A percentile compares a stretch with the other conserved stretches of the same genome.
Conservation (phyloP, 805 yeast species). For the Lachancea waltii region DNA sequence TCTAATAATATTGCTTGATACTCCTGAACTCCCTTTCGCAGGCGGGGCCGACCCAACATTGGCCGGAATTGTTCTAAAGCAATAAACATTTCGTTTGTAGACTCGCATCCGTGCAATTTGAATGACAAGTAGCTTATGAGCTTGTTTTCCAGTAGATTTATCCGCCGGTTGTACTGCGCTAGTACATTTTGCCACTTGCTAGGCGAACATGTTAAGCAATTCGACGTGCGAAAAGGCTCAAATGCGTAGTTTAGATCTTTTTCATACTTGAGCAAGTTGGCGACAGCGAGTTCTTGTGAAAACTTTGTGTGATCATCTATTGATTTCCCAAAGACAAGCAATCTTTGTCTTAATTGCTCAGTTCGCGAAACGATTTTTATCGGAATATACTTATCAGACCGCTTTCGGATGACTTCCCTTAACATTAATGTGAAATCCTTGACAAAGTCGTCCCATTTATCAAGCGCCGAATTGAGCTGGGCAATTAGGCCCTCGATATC, state of each 20-base stretch:
- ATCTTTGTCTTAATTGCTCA: conserved; percentile 35
- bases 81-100: conserved; percentile 45
- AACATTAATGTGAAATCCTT: conserved; percentile 60
- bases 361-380: conserved; percentile 51
- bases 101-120: conserved; percentile 32
- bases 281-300: conserved; percentile 28
- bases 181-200: conserved; percentile 40
- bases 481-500: conserved; percentile 36
- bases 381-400: conserved; percentile 63
- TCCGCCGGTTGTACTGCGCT: conserved; percentile 37
- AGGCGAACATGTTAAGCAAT: conserved; percentile 1
- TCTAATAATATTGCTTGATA: conserved; percentile 47
- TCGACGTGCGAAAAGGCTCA: conserved; percentile 29
- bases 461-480: conserved; percentile 34
- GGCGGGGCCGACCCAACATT: conserved; percentile 45
- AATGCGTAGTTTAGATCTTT: conserved; percentile 38
- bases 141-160: conserved; percentile 40
- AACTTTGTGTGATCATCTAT: conserved; percentile 51
- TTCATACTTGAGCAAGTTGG: conserved; percentile 20
- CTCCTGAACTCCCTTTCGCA: conserved; percentile 53
- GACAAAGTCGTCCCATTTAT: conserved; percentile 51
- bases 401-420: conserved; percentile 67
- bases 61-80: conserved; percentile 45
- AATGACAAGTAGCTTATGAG: conserved; percentile 38
- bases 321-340: conserved; percentile 40